Evolutionary conservation across 371 early-diverging fungal genomes (phyloP).

Genomic region (Parasitella parasitica): DNA sequence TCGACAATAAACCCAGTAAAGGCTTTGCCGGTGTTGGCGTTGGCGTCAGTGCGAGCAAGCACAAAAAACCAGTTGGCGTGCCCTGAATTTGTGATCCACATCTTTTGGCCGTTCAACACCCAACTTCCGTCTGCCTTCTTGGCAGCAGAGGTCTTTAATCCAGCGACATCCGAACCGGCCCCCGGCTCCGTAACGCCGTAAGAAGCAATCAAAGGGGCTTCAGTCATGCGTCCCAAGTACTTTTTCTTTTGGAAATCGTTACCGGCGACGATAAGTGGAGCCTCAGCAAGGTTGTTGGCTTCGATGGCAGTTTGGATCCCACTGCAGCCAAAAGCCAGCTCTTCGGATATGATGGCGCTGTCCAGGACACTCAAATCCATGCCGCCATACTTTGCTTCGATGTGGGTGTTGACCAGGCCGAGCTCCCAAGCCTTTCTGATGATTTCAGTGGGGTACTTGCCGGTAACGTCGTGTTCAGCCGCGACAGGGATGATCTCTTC

Average conservation of each 20-base stretch:
- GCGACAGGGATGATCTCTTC: conserved; percentile 94
- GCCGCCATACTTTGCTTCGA: conserved; percentile 88
- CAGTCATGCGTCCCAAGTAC: conserved; percentile 93
- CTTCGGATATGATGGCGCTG: conserved; percentile 81
- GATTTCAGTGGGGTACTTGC: conserved; percentile 90
- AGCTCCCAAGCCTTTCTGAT: conserved; percentile 96
- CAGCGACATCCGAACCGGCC: conserved; percentile 78
- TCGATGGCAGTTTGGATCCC: conserved; percentile 98
- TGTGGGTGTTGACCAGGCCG: conserved; percentile 92
- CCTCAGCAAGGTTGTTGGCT: conserved; percentile 94
- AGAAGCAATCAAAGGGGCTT: conserved; percentile 88
- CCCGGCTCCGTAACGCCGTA: conserved; percentile 93
- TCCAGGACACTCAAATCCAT: conserved; percentile 81
- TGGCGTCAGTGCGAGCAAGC: conserved; percentile 87
- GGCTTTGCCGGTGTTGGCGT: conserved; percentile 81
- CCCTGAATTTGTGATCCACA: conserved; percentile 94
- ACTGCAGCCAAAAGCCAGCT: conserved; percentile 93
- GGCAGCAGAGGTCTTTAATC: conserved; percentile 65
- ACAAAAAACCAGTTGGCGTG: conserved; percentile 99
- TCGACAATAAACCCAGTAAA: conserved; percentile 98
- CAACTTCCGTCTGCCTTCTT: conserved; percentile 66
- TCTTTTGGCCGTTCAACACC: conserved; percentile 79
- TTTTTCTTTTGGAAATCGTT: conserved; percentile 85
- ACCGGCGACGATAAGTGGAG: conserved; percentile 89
- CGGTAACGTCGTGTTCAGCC: conserved; percentile 91